Evolutionary conservation across 768 basidiomycete species (phyloP).

Genomic region (Suillus occidentalis): DNA sequence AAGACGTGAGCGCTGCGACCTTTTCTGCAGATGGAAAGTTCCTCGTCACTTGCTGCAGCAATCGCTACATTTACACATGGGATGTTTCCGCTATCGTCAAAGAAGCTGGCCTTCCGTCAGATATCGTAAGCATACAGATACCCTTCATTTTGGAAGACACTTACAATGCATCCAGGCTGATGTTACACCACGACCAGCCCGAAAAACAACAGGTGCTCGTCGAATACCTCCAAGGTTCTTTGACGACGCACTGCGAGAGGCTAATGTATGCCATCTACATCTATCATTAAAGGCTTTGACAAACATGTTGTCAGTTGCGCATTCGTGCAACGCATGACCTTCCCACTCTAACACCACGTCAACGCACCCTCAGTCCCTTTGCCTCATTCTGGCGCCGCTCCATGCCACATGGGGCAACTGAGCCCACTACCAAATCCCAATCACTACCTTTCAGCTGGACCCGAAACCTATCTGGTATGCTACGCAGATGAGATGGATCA

Average conservation of each 20-base stretch:
- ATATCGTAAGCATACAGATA: not conserved
- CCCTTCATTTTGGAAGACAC: not conserved
- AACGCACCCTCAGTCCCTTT: too few species aligned
- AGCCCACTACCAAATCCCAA: not conserved
- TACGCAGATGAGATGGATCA: not conserved
- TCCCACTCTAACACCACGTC: not conserved
- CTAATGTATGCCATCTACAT: not conserved
- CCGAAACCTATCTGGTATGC: not conserved
- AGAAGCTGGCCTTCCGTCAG: not conserved
- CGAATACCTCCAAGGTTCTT: not conserved
- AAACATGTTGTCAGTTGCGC: not conserved
- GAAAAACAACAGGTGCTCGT: not conserved
- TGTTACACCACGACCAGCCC: not conserved
- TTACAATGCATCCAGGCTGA: not conserved
- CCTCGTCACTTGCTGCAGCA: not conserved
- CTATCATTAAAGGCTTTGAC: not conserved
- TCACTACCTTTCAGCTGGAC: not conserved
- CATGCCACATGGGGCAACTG: not conserved
- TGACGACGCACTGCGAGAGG: not conserved
- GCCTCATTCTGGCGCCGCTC: not conserved
- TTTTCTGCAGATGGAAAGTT: not conserved
- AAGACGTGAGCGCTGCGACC: not conserved
- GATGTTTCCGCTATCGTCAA: not conserved
- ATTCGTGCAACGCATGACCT: not conserved
- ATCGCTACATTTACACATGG: not conserved